Percentiles rank a stretch among this genome's conserved stretches.
Evolutionary conservation across 2,329 filamentous ascomycete genomes (phyloP).

Genomic region (Aspergillus unguis): DNA sequence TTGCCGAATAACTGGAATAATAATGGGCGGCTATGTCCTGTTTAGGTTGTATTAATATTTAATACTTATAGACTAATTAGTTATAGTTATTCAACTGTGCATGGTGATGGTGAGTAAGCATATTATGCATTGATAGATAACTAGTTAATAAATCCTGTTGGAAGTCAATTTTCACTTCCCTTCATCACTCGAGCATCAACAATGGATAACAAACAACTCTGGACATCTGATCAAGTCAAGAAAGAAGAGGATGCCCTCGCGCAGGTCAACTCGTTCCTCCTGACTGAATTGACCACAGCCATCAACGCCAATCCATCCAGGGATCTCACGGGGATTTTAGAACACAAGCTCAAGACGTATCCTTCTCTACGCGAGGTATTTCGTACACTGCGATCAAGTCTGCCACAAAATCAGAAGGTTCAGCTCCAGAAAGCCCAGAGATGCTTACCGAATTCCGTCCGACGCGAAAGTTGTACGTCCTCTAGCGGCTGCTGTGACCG

Average conservation of each 20-base stretch:
- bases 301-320: background rate
- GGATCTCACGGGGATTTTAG: background rate
- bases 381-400: background rate
- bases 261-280: background rate
- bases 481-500: background rate
- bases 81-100: too few relatives aligned
- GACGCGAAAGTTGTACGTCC: background rate
- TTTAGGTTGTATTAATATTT: background rate
- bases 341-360: background rate
- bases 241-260: background rate
- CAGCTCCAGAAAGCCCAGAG: too few relatives aligned
- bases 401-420: background rate
- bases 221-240: background rate
- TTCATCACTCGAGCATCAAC: too few relatives aligned
- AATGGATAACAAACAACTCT: too few relatives aligned
- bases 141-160: too few relatives aligned
- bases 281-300: background rate
- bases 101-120: too few relatives aligned
- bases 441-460: background rate
- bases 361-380: background rate
- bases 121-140: too few relatives aligned
- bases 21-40: constrained; percentile 19
- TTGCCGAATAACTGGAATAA: constrained; percentile 22
- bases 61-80: too few relatives aligned
- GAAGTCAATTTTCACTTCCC: too few relatives aligned